Percentiles rank a stretch among this genome's conserved stretches.
These are phyloP conservation scores for Epichloe festucae DNA, from an alignment of 2,329 filamentous ascomycete species.

Conservation along the genomic window DNA sequence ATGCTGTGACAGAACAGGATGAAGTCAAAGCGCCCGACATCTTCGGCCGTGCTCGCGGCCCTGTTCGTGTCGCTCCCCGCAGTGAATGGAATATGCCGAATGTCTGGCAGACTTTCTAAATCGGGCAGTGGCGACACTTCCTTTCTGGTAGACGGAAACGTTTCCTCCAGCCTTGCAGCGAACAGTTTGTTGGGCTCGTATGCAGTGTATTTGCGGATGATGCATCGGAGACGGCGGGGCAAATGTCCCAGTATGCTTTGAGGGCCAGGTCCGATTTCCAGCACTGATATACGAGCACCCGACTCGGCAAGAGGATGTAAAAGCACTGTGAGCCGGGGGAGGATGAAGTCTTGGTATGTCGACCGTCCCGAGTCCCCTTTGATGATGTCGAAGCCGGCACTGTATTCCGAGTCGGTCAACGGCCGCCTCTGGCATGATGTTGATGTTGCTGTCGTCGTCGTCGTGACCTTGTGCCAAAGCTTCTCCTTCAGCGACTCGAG, in stretches of 20 bases:
- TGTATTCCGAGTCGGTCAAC: slow-evolving; percentile 36
- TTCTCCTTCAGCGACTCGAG: not conserved
- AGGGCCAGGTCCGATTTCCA: slow-evolving; percentile 48
- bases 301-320: slow-evolving; percentile 26
- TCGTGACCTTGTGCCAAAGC: not conserved
- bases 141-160: not conserved
- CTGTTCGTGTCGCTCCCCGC: not conserved
- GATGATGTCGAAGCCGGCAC: slow-evolving; percentile 32
- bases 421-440: slow-evolving; percentile 15
- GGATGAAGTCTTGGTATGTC: not conserved
- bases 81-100: not conserved
- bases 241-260: slow-evolving; percentile 39
- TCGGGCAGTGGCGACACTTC: not conserved
- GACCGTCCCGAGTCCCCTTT: slow-evolving; percentile 19
- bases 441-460: not conserved
- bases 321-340: not conserved
- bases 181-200: not conserved
- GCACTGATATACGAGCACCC: slow-evolving; percentile 31
- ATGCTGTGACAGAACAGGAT: slow-evolving; percentile 52
- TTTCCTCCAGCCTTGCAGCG: not conserved
- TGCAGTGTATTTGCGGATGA: slow-evolving; percentile 7
- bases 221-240: slow-evolving; percentile 26
- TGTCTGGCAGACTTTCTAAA: not conserved
- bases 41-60: not conserved
- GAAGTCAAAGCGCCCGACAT: slow-evolving; percentile 34